Evolutionary conservation across 2,329 filamentous ascomycete genomes (phyloP), one percentile per base, ranked within the genome.

Genomic region (Beauveria asiatica): DNA sequence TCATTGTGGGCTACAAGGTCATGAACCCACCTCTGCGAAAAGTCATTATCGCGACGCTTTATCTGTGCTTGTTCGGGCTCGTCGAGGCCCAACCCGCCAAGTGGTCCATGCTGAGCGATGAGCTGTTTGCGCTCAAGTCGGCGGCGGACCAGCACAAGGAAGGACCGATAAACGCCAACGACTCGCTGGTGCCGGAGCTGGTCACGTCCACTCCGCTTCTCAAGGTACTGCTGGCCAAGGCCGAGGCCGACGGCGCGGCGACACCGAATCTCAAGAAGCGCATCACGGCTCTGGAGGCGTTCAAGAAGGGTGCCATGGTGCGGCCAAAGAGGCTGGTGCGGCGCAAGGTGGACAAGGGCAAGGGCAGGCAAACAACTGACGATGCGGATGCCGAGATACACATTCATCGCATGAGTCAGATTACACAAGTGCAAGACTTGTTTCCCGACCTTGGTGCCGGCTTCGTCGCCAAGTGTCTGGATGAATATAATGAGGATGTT

Each of bases 401-500:
- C 68, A 76, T 93, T 23, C 91, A 96, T 72, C 86, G 81, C 46
- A 88, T 95, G 83, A 92, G 88, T 66, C 83, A 93, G 53, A 85
- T 97, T 56, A 88, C 88, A 0, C 90, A 95, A 70, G 81, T 99
- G n/a, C 92, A 96, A 69, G 93, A 99, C 69, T 78, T 97, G 0
- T 97, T 97, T 68, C 91, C 93, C 0, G 85, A 96, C 63, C 78
- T 97, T 10, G 92, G 92, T 5, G 87, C 89, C 4, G 89, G 82
- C 0, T 97, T 96, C 69, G 78, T 97, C 17, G 80, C 89, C 19
- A 88, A 83, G 66, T 80, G 96, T 10, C 79, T 97, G 25, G 88
- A 93, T 67, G 85, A 90, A 69, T 97, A 94, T 70, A 75, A 77
- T 49, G 86, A 94, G 65, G 80, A 92, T 67, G 82, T 87, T 0